phyloP scores from a whole-genome alignment of 2,329 filamentous ascomycete genomes.

The Fusarium sp. region DNA sequence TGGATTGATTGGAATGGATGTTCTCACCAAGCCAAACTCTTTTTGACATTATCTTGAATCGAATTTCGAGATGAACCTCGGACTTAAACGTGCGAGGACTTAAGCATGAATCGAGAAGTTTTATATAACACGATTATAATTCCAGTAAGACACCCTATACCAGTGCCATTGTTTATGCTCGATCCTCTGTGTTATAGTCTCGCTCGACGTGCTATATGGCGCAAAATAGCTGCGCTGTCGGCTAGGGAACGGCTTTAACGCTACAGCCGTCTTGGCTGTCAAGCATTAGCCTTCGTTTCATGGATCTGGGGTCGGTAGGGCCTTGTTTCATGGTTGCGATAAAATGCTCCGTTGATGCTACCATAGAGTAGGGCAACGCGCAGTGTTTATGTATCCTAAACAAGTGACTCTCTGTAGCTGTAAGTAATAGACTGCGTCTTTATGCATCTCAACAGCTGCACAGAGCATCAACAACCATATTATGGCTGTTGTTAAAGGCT shows the following conservation, averaged over 20 bases:
- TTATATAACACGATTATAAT: not conserved
- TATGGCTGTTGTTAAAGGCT: not conserved
- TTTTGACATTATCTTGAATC: not conserved
- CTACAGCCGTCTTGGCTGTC: slow-evolving; percentile 3
- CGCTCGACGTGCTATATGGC: slow-evolving; percentile 20
- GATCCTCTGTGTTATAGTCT: not conserved
- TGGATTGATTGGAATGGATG: not conserved
- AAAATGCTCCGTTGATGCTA: not conserved
- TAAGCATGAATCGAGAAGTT: not conserved
- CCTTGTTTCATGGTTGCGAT: slow-evolving; percentile 6
- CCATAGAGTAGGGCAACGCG: not conserved
- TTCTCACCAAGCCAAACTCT: not conserved
- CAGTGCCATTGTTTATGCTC: not conserved
- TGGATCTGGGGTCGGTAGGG: slow-evolving; percentile 11
- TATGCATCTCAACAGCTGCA: not conserved
- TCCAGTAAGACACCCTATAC: not conserved
- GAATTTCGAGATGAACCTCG: not conserved
- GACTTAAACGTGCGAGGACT: not conserved
- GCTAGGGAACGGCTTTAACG: slow-evolving; percentile 36
- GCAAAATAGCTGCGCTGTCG: slow-evolving; percentile 24
- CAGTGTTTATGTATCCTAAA: not conserved
- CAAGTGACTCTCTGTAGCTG: not conserved
- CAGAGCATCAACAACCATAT: not conserved
- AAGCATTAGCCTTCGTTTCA: not conserved
- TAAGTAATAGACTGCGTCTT: not conserved